Evolutionary conservation across 495 filamentous ascomycete species (phyloP), one percentile per base, ranked within the genome.

Genomic region (Letharia lupina): DNA sequence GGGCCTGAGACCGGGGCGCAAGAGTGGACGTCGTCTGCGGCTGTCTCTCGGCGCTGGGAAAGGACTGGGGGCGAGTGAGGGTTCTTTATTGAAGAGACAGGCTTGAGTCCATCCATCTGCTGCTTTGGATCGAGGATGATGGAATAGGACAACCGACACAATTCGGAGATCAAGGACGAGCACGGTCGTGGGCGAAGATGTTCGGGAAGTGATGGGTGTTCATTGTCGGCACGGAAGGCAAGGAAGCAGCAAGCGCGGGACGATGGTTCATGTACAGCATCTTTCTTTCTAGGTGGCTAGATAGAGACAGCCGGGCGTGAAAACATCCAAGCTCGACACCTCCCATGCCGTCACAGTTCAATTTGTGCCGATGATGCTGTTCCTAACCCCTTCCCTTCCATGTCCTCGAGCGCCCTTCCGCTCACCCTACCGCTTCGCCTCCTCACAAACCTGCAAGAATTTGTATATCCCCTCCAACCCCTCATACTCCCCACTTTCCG

Each of bases 401-500:
- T 39, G 47, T 31, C 35, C 40, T 31, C 39, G 33, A 52, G 60
- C 9, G n/a, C 31, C 28, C 28, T 56, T 39, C 7, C 45, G 3
- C 11, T 4, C 45, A 28, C 20, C 31, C 18, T 65, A 73, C 60
- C 77, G 80, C 61, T 74, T 76, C 52, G 86, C 83, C 23, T 79
- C 78, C 74, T 96, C 90, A 72, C 92, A 94, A 69, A 95, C 89
- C 73, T 90, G 90, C 59, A 98, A 70, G 74, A 96, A 97, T 50
- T 83, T 83, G 74, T 93, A 90, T 28, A 98, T 91, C 0, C 93
- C 93, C 70, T 95, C 88, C 20, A 90, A 75, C 11, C 91, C 91
- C 68, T 93, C 90, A 71, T 89, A 93, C 45, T 87, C 86, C 64
- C 54, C 15, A 64, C 62, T 78, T 77, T 68, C 82, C 83, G 1